These are phyloP conservation scores for Ganoderma lucidum DNA, from an alignment of 1,284 basidiomycete species.

Conservation along the genomic window DNA sequence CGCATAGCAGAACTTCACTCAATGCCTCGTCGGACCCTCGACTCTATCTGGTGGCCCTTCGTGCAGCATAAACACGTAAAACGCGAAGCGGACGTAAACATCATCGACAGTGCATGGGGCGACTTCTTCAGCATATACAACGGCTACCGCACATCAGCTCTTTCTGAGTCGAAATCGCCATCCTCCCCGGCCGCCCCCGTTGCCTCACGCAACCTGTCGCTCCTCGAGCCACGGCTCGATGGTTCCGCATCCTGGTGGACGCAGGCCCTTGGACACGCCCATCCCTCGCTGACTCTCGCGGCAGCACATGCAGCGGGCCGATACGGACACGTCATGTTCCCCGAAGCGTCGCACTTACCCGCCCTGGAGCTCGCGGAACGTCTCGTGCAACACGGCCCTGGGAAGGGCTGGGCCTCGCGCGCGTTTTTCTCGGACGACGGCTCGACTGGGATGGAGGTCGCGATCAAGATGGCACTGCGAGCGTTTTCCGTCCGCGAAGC, in stretches of 20 bases:
- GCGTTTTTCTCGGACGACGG: constrained; percentile 97
- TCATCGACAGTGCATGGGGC: constrained; percentile 91
- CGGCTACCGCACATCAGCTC: constrained; percentile 36
- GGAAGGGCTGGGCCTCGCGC: constrained; percentile 88
- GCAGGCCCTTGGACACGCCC: constrained; percentile 89
- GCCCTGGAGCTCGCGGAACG: constrained; percentile 83
- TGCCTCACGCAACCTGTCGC: constrained; percentile 38
- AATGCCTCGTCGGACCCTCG: constrained; percentile 82
- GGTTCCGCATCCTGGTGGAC: constrained; percentile 99
- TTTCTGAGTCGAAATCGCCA: constrained; percentile 18
- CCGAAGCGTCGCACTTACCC: constrained; percentile 86
- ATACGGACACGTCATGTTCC: constrained; percentile 98
- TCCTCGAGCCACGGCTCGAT: constrained; percentile 83
- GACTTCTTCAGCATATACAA: constrained; percentile 86
- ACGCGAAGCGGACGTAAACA: constrained; percentile 77
- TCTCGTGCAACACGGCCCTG: constrained; percentile 75
- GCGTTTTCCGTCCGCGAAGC: constrained; percentile 64
- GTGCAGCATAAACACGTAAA: constrained; percentile 88
- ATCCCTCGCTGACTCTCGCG: constrained; percentile 82
- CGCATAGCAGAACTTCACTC: constrained; percentile 77
- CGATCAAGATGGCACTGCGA: constrained; percentile 95
- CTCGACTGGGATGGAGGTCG: constrained; percentile 95
- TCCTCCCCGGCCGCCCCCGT: constrained; percentile 18
- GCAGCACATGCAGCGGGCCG: constrained; percentile 92
- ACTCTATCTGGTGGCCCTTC: constrained; percentile 97